Percentiles rank a stretch among this genome's conserved stretches.
phyloP scores from a whole-genome alignment of 73 alveolate genomes.

The Blepharisma japonicum region DNA sequence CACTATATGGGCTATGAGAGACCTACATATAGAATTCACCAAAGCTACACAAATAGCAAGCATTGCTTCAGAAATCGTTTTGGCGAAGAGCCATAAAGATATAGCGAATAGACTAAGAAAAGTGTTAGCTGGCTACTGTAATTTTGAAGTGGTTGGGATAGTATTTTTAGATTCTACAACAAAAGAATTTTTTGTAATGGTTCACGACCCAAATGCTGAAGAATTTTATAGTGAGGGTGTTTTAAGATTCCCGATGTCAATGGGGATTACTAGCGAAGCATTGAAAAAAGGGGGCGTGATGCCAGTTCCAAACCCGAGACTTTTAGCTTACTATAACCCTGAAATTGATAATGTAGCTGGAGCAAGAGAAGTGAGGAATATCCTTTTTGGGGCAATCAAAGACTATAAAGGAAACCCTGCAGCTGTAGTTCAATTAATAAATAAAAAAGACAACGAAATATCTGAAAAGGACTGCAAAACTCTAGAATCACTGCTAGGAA shows the following conservation, averaged over 20 bases:
- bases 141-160: conserved; percentile 21
- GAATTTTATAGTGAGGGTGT: conserved; percentile 4
- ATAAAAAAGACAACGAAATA: not conserved
- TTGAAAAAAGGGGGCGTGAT: not conserved
- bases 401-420: not conserved
- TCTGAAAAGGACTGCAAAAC: conserved; percentile 11
- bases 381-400: not conserved
- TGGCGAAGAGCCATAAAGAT: conserved; percentile 2
- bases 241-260: not conserved
- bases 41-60: conserved; percentile 3
- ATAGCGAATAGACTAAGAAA: conserved; percentile 8
- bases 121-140: not conserved
- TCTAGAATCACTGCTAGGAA: not conserved
- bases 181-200: conserved; percentile 8
- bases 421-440: conserved; percentile 10
- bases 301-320: not conserved
- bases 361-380: not conserved
- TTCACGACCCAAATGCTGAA: conserved; percentile 21
- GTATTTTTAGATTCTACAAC: conserved; percentile 4
- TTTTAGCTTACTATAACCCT: not conserved
- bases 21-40: not conserved
- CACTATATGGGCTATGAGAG: not conserved
- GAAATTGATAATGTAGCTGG: conserved; percentile 16
- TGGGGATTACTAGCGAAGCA: conserved; percentile 23
- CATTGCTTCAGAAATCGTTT: not conserved